phyloP scores from a whole-genome alignment of 1,284 basidiomycete genomes.

The Melanopsichium pennsylvanicum region DNA sequence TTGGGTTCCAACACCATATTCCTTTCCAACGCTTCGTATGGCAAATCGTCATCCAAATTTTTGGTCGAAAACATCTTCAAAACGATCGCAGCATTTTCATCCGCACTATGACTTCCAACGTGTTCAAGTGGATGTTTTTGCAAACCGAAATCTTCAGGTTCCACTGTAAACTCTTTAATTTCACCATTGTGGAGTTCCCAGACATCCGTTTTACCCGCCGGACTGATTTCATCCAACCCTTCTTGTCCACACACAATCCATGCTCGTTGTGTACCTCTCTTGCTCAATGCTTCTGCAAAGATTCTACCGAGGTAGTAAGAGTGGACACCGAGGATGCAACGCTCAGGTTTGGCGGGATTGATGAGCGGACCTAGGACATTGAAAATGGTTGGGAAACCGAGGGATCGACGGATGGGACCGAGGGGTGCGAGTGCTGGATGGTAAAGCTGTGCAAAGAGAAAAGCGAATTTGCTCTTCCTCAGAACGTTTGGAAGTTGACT shows the following conservation, averaged over 20 bases:
- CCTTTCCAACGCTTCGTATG: slow-evolving; percentile 3
- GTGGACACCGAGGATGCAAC: slow-evolving; percentile 86
- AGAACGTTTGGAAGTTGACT: slow-evolving; percentile 66
- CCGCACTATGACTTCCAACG: slow-evolving; percentile 46
- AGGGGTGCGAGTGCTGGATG: slow-evolving; percentile 86
- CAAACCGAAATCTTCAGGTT: slow-evolving; percentile 59
- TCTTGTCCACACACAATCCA: slow-evolving; percentile 94
- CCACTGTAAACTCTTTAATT: slow-evolving; percentile 52
- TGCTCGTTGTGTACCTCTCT: slow-evolving; percentile 76
- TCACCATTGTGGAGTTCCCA: slow-evolving; percentile 56
- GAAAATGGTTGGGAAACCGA: slow-evolving; percentile 97
- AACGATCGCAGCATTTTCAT: slow-evolving; percentile 61
- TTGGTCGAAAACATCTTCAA: slow-evolving; percentile 46
- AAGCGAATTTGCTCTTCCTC: slow-evolving; percentile 75
- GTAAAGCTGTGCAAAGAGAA: slow-evolving; percentile 92
- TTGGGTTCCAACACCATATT: slow-evolving; percentile 23
- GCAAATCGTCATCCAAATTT: slow-evolving; percentile 2
- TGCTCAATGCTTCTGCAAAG: slow-evolving; percentile 78
- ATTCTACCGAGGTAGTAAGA: slow-evolving; percentile 82
- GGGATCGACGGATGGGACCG: slow-evolving; percentile 81
- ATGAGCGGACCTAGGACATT: slow-evolving; percentile 93
- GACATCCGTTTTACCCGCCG: slow-evolving; percentile 81
- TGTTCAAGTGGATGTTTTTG: slow-evolving; percentile 48
- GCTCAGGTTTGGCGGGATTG: slow-evolving; percentile 86
- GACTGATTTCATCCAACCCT: slow-evolving; percentile 89